These are phyloP conservation scores for Gentiana dahurica DNA, from an alignment of 257 asterid species.

Conservation along the genomic window DNA sequence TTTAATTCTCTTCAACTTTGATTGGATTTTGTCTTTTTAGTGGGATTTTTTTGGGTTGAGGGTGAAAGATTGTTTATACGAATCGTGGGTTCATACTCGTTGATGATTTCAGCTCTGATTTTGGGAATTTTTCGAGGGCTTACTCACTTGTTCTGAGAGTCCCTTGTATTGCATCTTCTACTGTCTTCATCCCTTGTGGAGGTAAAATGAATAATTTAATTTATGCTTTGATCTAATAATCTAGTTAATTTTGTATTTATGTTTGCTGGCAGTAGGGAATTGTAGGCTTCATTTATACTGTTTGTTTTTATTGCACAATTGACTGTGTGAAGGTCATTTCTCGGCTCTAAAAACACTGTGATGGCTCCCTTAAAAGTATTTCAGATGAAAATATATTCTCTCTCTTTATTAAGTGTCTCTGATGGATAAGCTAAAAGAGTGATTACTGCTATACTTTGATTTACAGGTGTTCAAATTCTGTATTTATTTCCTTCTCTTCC, in stretches of 20 bases:
- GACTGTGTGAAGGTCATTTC: too few relatives aligned
- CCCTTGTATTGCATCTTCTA: conserved; percentile 13
- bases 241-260: background rate
- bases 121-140: conserved; percentile 21
- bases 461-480: too few relatives aligned
- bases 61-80: conserved; percentile 10
- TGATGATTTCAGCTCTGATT: conserved; percentile 3
- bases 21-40: background rate
- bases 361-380: background rate
- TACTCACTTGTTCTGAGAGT: conserved; percentile 21
- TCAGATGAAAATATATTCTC: background rate
- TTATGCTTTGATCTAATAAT: too few relatives aligned
- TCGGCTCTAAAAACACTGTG: too few relatives aligned
- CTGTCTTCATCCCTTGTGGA: conserved; percentile 13
- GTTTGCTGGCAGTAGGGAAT: background rate
- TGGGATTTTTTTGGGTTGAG: background rate
- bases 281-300: background rate
- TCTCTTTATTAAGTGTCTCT: too few relatives aligned
- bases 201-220: conserved; percentile 15
- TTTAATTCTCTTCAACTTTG: background rate
- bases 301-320: background rate
- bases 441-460: too few relatives aligned
- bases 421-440: too few relatives aligned
- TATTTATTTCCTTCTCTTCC: background rate
- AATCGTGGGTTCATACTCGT: background rate